Evolutionary conservation across 768 basidiomycete genomes (phyloP), one percentile per base, ranked within the genome.

Genomic region (Chiua virens): DNA sequence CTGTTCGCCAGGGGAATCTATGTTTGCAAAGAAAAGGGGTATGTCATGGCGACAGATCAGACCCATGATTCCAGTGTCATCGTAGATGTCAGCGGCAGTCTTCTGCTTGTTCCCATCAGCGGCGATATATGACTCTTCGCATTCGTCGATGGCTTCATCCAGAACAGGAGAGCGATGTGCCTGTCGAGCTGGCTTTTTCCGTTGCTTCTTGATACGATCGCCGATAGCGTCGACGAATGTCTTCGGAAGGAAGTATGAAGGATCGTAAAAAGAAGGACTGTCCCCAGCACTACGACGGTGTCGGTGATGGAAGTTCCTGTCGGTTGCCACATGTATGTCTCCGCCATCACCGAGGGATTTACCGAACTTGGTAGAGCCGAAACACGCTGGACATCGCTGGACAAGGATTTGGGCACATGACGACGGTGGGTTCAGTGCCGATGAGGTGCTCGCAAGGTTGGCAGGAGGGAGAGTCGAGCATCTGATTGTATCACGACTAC

Each of bases 301-400:
- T 0, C 64, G 57, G 48, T 77, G 72, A 42, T 72, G 68, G 51
- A 76, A 75, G 35, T 73, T 74, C 0, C 72, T 71, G 59, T 76
- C 73, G 1, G 61, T 59, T 0, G 64, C 64, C 1, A 76, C 53
- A 35, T 74, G 73, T 8, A 75, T 58, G 47, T 76, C 72, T 2
- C 63, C 69, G 0, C 75, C 72, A 5, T 47, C 27, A 13, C 13
- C 10, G 2, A 59, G 40, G 4, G 50, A 18, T 5, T 49, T 45
- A 0, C 63, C 57, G 39, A 55, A 61, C 1, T 4, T 14, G 5
- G 15, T 38, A 3, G 52, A 59, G 8, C 55, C 56, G 25, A 63
- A 65, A 11, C 73, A 76, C 1, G 67, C 65, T 1, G 73, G 0
- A 77, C 71, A 41, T 0, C 63, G 57, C 21, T 64, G 54, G 30